A percentile compares a stretch with the other conserved stretches of the same genome.
Conservation (phyloP, 306 rosid species). For the Phaseolus lunatus region DNA sequence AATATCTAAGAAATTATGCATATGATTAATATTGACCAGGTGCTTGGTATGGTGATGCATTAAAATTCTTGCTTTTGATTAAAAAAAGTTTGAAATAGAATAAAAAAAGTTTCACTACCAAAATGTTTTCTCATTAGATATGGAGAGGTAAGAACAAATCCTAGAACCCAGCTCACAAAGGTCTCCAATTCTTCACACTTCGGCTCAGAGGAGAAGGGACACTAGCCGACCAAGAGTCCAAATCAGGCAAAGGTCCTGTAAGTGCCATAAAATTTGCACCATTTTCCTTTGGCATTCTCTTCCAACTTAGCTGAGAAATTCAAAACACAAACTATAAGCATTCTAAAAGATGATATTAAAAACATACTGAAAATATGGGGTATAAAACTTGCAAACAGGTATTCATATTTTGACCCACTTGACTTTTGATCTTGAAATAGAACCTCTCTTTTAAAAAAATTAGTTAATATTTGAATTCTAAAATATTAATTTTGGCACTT, state of each 20-base stretch:
- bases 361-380: background rate
- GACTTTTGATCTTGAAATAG: background rate
- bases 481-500: background rate
- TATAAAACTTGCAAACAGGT: slow-evolving; percentile 4
- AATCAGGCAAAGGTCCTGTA: slow-evolving; percentile 82
- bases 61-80: too few relatives aligned
- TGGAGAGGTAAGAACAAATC: slow-evolving; percentile 26
- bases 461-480: slow-evolving; percentile 2
- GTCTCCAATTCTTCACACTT: slow-evolving; percentile 74
- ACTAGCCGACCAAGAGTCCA: slow-evolving; percentile 73
- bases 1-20: too few relatives aligned
- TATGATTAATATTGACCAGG: too few relatives aligned
- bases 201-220: slow-evolving; percentile 65
- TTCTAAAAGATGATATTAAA: slow-evolving; percentile 20
- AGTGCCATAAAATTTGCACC: slow-evolving; percentile 87
- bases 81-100: background rate
- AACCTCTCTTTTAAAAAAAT: background rate
- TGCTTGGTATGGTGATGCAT: too few relatives aligned
- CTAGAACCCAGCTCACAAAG: slow-evolving; percentile 47
- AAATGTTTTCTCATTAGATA: background rate
- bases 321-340: slow-evolving; percentile 45
- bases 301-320: slow-evolving; percentile 81
- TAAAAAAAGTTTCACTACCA: background rate
- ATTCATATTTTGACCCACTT: background rate
- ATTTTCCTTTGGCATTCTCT: slow-evolving; percentile 62